Evolutionary conservation across 139 green algal species (phyloP).

Genomic region (Edaphochlamys debaryana): DNA sequence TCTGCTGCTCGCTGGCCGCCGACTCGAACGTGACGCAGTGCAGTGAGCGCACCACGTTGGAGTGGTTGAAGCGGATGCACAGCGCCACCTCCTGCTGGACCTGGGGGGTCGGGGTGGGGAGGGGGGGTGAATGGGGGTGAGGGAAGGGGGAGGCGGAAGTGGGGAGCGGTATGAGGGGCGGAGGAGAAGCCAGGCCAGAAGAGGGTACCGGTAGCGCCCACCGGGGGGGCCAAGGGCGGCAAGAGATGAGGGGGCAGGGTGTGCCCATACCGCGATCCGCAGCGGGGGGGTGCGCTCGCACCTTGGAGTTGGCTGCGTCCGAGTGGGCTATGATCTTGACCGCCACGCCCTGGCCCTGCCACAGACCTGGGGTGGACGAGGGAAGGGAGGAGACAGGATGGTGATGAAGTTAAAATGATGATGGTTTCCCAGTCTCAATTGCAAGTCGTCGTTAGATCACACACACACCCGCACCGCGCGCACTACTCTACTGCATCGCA

Average conservation of each 20-base stretch:
- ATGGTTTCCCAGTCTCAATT: no score
- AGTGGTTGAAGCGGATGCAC: conserved; percentile 38
- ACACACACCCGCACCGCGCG: no score
- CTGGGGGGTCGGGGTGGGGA: background rate
- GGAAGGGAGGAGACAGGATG: background rate
- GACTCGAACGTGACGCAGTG: conserved; percentile 23
- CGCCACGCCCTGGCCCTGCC: conserved; percentile 50
- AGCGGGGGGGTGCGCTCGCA: no score
- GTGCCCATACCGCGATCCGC: no score
- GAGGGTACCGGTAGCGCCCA: no score
- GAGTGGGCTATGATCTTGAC: conserved; percentile 58
- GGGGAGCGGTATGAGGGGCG: background rate
- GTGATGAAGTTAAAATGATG: no score
- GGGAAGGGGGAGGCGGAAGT: background rate
- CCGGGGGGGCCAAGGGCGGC: no score
- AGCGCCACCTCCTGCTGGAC: conserved; percentile 49
- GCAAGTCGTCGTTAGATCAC: no score
- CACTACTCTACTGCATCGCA: no score
- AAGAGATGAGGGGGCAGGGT: no score
- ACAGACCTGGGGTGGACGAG: conserved; percentile 30
- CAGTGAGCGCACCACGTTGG: conserved; percentile 46
- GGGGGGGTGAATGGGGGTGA: background rate
- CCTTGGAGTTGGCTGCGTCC: background rate
- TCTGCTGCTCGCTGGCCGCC: no score
- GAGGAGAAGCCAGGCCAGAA: background rate